Base-by-base conservation (phyloP, 1,284 basidiomycete genomes). In the Taiwanofungus camphoratus region DNA sequence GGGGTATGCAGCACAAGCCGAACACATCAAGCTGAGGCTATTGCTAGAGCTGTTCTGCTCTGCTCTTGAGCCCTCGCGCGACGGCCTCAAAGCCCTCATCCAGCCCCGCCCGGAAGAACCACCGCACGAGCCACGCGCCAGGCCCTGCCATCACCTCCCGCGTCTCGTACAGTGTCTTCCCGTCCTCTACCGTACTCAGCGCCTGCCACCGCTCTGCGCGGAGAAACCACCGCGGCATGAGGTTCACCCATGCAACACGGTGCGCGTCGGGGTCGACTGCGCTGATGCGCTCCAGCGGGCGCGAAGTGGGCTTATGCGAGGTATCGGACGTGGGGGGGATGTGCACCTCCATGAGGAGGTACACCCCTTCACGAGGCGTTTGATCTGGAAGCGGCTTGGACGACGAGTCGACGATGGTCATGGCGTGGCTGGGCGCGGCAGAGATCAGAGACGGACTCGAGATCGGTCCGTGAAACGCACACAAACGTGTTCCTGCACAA, bases 401-500 rank as follows among this genome's bases (percentile, higher is more conserved):
- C 21, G 64, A 58, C 11, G 62, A 50, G 53, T 79, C 71, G 26
- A 69, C 64, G 26, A 83, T 58, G n/a, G 59, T 67, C 55, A 78
- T 76, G 18, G 63, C 66, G 29, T 79, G 78, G 39, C 82, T 85
- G 58, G 39, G 33, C 15, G 22, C 21, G 20, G 4, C 9, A 16
- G 29, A 33, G 13, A 30, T 27, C 26, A 16, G 13, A 12, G 23
- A 4, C 5, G 4, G 12, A 6, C 21, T 4, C 22, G 22, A 19
- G 29, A n/a, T 12, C 13, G n/a, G 36, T 1, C 3, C 18, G 21
- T 13, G 19, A 32, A 3, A 42, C 68, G 8, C 62, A 83, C 82
- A 78, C 73, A 46, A 82, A 85, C 3, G 82, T 69, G 52, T 85
- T 84, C 83, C 82, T 85, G 24, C 7, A 12, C n/a, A n/a, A n/a